Conservation (phyloP, 2,329 filamentous ascomycete species). For the Onygenales sp. region DNA sequence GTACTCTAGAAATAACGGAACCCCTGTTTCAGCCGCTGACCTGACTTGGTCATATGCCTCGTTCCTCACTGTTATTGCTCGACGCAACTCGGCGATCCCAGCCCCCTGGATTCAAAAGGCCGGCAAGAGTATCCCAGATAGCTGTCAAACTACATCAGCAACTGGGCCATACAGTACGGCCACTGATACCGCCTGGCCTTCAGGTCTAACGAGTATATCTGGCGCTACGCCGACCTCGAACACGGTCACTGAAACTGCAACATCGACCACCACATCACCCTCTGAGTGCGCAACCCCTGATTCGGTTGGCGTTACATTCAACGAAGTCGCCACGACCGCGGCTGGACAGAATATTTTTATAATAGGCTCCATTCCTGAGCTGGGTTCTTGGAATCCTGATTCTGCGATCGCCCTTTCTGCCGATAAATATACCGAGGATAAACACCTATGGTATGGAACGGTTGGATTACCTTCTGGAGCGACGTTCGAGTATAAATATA, state of each 20-base stretch:
- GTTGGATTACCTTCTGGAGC: constrained; percentile 48
- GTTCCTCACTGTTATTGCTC: constrained; percentile 27
- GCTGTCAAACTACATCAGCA: constrained; percentile 22
- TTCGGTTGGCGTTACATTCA: constrained; percentile 53
- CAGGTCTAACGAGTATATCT: constrained; percentile 12
- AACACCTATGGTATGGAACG: constrained; percentile 53
- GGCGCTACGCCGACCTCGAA: neutral
- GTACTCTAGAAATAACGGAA: constrained; percentile 26
- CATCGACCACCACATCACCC: constrained; percentile 6
- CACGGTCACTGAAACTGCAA: constrained; percentile 17
- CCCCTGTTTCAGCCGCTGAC: constrained; percentile 28
- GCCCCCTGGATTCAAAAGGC: constrained; percentile 24
- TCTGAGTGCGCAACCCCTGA: constrained; percentile 17
- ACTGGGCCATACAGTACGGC: constrained; percentile 25
- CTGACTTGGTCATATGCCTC: constrained; percentile 39
- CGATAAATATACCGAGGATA: constrained; percentile 46
- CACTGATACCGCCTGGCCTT: constrained; percentile 24
- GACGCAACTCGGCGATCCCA: constrained; percentile 24
- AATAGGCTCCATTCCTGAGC: constrained; percentile 47
- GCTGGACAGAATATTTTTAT: constrained; percentile 59
- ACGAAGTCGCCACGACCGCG: constrained; percentile 46
- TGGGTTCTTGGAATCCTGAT: constrained; percentile 54
- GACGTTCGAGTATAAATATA: constrained; percentile 58
- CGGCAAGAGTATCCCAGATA: constrained; percentile 22
- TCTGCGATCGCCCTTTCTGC: constrained; percentile 50